Base-by-base conservation (phyloP, 805 yeast species). In the Pichia manshurica region DNA sequence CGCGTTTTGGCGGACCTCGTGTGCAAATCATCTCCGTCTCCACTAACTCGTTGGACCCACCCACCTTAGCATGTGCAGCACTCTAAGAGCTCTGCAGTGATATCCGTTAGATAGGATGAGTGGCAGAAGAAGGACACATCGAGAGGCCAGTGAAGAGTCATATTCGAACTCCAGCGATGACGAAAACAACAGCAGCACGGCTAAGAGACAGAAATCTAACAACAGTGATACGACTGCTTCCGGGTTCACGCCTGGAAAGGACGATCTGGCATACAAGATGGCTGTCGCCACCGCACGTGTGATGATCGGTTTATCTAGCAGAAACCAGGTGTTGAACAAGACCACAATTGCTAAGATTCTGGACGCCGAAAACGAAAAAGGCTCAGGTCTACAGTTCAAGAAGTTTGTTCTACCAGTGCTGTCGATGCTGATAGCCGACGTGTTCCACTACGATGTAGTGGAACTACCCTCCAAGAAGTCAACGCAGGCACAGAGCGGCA, bases 301-400 rank as follows among this genome's bases (percentile, higher is more conserved):
- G 0, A 21, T 63, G 6, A 21, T 66, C 5, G 67, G 63, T 3
- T 37, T 59, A 13, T 66, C 66, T 25, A 55, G 53, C 47, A 61
- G 47, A 32, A 47, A 54, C 28, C 67, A 64, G 47, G 47, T 57
- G 0, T 41, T 66, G n/a, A 63, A 58, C 9, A 61, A 57, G 39
- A 54, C 50, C 7, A 47, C 52, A 22, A 52, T 66, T 8, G 28
- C 61, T 9, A 65, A 62, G 40, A 44, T 63, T 3, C 46, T 59
- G 45, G 68, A 62, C 28, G 44, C 58, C 5, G 68, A 63, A 42
- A 51, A 54, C 5, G 66, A 60, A 34, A 57, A 56, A 39, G 63
- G 64, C 5, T 45, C 56, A 5, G 58, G 62, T 20, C 22, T 60
- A 8, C 61, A 59, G 28, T 62, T 63, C 42, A 60, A 51, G 20